Evolutionary conservation across 2,329 filamentous ascomycete genomes (phyloP).

Genomic region (Ophiostoma perfectum): DNA sequence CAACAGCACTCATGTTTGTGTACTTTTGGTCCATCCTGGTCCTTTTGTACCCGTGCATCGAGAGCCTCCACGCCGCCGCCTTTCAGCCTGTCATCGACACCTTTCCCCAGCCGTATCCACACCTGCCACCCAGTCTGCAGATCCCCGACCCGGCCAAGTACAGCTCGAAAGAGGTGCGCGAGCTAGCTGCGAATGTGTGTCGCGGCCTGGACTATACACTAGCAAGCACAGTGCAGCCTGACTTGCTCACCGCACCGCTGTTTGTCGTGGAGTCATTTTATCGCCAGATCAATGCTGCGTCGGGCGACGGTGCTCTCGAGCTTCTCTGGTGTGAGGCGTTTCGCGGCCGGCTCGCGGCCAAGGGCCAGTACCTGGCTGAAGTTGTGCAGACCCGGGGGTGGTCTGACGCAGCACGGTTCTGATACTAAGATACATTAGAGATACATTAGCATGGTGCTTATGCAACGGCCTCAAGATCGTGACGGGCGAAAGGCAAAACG

Average conservation of each 20-base stretch:
- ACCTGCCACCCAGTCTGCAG: slow-evolving; percentile 31
- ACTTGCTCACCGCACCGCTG: slow-evolving; percentile 42
- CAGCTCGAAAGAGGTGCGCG: slow-evolving; percentile 36
- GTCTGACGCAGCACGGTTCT: slow-evolving; percentile 32
- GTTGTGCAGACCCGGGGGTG: slow-evolving; percentile 38
- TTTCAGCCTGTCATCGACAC: slow-evolving; percentile 41
- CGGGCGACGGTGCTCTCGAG: slow-evolving; percentile 42
- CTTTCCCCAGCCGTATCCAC: slow-evolving; percentile 38
- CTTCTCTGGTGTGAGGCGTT: slow-evolving; percentile 46
- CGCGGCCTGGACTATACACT: slow-evolving; percentile 47
- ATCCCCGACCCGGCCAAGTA: slow-evolving; percentile 37
- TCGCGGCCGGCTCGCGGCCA: slow-evolving; percentile 35
- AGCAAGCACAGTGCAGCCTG: slow-evolving; percentile 41
- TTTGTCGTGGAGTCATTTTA: slow-evolving; percentile 42
- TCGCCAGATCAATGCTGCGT: slow-evolving; percentile 35
- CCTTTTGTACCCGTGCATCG: slow-evolving; percentile 45
- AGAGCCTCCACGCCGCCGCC: slow-evolving; percentile 41
- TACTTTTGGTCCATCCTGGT: slow-evolving; percentile 52
- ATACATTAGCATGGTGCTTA: no score
- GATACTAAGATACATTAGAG: background rate
- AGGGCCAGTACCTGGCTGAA: slow-evolving; percentile 40
- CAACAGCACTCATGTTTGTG: slow-evolving; percentile 44
- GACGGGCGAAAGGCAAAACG: no score
- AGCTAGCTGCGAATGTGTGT: slow-evolving; percentile 47
- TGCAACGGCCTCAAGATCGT: no score